Base-by-base conservation (phyloP, 208 protist species). In the Acanthamoeba sp. region DNA sequence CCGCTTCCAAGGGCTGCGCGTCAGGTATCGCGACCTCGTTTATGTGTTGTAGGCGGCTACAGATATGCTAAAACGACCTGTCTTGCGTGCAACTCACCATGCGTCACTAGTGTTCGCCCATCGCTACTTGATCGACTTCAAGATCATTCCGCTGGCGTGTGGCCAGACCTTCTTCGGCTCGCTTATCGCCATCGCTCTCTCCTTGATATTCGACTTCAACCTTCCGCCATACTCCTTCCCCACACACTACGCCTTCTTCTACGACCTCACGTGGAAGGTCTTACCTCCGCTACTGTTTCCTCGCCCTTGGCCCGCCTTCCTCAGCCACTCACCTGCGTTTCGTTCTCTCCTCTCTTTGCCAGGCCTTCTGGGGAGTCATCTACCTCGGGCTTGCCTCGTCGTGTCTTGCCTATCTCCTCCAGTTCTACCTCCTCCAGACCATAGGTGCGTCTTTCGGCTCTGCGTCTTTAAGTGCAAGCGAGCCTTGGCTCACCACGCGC, bases 131-230 rank as follows among this genome's bases (percentile, higher is more conserved):
- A 29, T 82, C 2, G 10, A 32, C 32, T 82, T 82, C 73, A 52
- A 82, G 34, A 32, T 82, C 2, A 82, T 82, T 29, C 73, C 73
- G 40, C 38, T 82, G 9, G 73, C 73, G 12, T 82, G 73, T 38
- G 73, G 73, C 1, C 73, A 82, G 73, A 82, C 73, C 36, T 52
- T 82, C 73, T 82, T 82, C 27, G 73, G 73, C 14, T 82, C 73
- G 73, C 34, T 82, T 6, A 82, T 82, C 42, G 73, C 73, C 73
- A 52, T 82, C 10, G 2, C 73, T 14, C 27, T 82, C 2, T 82
- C 73, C 12, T 18, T 82, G 38, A 82, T 82, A 18, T 82, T 82
- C 38, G 73, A 82, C 73, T 82, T 82, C 40, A 82, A 82, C n/a
- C 3, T 42, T 10, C 73, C 73, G 34, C 73, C 38, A 1, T 82